Evolutionary conservation across 2,329 filamentous ascomycete species (phyloP).

Genomic region (Alternaria conjuncta): DNA sequence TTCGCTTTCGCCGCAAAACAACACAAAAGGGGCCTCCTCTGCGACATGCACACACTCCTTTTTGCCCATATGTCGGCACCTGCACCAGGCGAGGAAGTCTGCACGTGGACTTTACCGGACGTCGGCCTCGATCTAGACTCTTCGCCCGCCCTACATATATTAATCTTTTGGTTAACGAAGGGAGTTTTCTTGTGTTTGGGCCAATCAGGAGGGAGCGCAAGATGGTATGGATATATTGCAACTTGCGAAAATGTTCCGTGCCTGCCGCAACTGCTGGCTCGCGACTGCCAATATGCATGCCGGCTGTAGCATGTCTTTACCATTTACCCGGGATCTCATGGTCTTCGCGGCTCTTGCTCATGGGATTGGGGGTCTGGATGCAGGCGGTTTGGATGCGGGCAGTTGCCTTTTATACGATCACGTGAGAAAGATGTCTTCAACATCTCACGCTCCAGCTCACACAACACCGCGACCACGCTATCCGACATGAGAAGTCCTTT

Average conservation of each 20-base stretch:
- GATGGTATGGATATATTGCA: neutral
- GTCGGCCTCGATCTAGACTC: neutral
- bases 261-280: no score
- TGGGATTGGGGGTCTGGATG: neutral
- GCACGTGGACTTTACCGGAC: neutral
- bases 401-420: neutral
- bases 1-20: neutral
- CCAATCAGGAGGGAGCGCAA: neutral
- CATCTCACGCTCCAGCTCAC: neutral
- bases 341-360: neutral
- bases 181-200: neutral
- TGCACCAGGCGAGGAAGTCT: neutral
- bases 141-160: neutral
- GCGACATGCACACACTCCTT: neutral
- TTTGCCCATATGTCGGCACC: neutral
- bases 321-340: no score
- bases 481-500: neutral
- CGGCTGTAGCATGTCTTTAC: no score
- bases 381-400: neutral
- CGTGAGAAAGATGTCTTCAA: neutral
- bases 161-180: neutral
- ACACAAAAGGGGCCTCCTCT: neutral
- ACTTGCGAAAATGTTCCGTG: neutral
- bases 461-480: neutral
- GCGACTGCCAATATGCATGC: no score